These are phyloP conservation scores for Cenococcum geophilum DNA, from an alignment of 495 filamentous ascomycete genomes.

Conservation along the genomic window DNA sequence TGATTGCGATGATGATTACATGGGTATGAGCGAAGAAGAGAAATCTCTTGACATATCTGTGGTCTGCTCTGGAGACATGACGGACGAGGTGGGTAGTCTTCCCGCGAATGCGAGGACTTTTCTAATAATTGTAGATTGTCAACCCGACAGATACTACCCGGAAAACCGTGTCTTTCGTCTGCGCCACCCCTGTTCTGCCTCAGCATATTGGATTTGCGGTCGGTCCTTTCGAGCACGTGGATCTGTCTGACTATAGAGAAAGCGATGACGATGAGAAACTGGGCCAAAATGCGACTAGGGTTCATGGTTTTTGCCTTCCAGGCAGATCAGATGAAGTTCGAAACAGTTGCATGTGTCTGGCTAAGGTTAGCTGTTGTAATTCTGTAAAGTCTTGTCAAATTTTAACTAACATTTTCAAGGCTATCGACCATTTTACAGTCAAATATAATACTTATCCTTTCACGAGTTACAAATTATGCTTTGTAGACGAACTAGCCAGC, in stretches of 20 bases:
- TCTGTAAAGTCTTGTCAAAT: background rate
- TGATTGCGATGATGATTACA: slow-evolving; percentile 19
- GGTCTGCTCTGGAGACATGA: slow-evolving; percentile 80
- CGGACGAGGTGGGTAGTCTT: slow-evolving; percentile 56
- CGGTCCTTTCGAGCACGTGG: slow-evolving; percentile 89
- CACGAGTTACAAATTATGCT: slow-evolving; percentile 81
- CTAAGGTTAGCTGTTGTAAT: slow-evolving; percentile 41
- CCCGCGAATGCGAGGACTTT: background rate
- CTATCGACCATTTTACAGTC: slow-evolving; percentile 79
- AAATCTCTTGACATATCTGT: slow-evolving; percentile 80
- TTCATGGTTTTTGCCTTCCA: slow-evolving; percentile 87
- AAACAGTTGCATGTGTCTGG: slow-evolving; percentile 73
- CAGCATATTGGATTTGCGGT: slow-evolving; percentile 88
- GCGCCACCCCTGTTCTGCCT: slow-evolving; percentile 62
- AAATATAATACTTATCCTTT: slow-evolving; percentile 84
- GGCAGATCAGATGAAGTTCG: slow-evolving; percentile 69
- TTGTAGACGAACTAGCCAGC: slow-evolving; percentile 75
- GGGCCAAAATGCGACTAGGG: slow-evolving; percentile 70
- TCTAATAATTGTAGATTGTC: slow-evolving; percentile 45
- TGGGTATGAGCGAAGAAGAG: slow-evolving; percentile 62
- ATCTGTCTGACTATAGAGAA: slow-evolving; percentile 81
- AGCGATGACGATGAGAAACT: slow-evolving; percentile 87
- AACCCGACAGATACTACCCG: slow-evolving; percentile 67
- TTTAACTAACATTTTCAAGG: slow-evolving; percentile 29
- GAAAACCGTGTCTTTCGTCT: slow-evolving; percentile 77